Evolutionary conservation across 164 flowering plant genomes (phyloP).

Genomic region (Annona cherimola): DNA sequence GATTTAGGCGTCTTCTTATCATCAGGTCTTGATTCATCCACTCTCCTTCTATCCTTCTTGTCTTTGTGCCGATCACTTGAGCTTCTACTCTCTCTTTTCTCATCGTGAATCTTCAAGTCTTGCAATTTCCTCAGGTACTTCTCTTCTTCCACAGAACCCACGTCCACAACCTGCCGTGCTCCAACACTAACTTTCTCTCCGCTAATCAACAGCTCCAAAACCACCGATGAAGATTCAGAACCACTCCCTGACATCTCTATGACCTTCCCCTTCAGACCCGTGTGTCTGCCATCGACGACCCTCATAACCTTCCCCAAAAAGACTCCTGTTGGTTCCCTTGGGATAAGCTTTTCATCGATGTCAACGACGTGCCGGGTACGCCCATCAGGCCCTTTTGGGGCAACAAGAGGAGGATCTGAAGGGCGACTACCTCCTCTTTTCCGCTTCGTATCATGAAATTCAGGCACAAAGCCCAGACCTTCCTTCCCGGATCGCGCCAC

Average conservation of each 20-base stretch:
- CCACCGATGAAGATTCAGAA: conserved; percentile 17
- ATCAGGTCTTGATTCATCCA: not conserved
- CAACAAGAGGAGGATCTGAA: conserved; percentile 11
- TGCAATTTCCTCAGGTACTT: conserved; percentile 43
- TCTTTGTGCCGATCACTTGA: not conserved
- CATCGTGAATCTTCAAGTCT: conserved; percentile 22
- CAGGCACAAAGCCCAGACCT: conserved; percentile 47
- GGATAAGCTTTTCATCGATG: conserved; percentile 18
- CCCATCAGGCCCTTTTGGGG: conserved; percentile 19
- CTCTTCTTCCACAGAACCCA: conserved; percentile 66
- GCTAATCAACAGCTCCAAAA: conserved; percentile 37
- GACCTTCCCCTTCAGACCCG: conserved; percentile 47
- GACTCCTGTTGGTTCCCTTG: conserved; percentile 12
- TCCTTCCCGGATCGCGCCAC: conserved; percentile 30
- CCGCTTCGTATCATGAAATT: conserved; percentile 14
- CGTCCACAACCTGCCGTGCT: conserved; percentile 38
- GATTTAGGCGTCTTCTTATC: not conserved
- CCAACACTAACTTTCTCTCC: conserved; percentile 39
- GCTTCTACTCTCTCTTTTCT: conserved; percentile 11
- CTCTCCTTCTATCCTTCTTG: conserved; percentile 16
- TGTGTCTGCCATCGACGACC: conserved; percentile 33
- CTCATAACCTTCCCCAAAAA: conserved; percentile 27
- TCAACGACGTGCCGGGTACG: conserved; percentile 11
- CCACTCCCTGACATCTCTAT: conserved; percentile 25
- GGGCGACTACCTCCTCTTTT: conserved; percentile 2